Evolutionary conservation across 352 stramenopile genomes (phyloP), one percentile per base, ranked within the genome.

Genomic region (Globisporangium acanthophoron): DNA sequence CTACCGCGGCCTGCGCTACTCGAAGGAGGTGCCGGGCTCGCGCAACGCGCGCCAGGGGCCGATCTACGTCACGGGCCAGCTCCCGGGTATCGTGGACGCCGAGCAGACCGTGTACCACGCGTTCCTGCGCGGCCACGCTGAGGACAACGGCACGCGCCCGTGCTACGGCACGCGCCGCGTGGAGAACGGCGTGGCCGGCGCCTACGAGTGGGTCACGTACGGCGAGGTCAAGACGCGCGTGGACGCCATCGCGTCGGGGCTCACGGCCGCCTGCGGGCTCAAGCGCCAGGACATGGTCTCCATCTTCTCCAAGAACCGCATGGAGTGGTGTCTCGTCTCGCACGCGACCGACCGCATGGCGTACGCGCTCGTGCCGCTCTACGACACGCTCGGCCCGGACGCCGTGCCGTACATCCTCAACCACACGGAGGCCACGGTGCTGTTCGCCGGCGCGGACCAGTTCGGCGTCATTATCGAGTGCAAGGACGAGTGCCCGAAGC

Each of bases 351-450:
- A 88, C 65, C 78, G 74, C 67, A 84, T 82, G 78, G 63, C 70
- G 41, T 91, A 82, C 64, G 58, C 72, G 45, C 58, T 89, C 29
- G 81, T 91, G 51, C 84, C 84, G 52, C 71, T 93, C 13, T 93
- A 93, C 62, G 80, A 93, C 61, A 92, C 83, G 56, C 73, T 93
- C 6, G 81, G 84, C 2, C 72, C 80, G 4, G 78, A 87, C 21
- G 81, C 78, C 1, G 73, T 89, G 47, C 78, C 80, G 20, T 89
- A 62, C 56, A 90, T 94, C 46, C 62, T 81, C 39, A 88, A 89
- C 67, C 80, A 94, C 61, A 88, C 84, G 18, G 74, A 87, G 61
- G 47, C 89, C 24, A 65, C 64, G 4, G 72, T 82, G 20, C 33
- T 92, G 0, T 76, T 90, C 47, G 87, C 76, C 20, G 76, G 68